Base-by-base conservation (phyloP, 2,329 filamentous ascomycete species). In the Aspergillus tanneri region DNA sequence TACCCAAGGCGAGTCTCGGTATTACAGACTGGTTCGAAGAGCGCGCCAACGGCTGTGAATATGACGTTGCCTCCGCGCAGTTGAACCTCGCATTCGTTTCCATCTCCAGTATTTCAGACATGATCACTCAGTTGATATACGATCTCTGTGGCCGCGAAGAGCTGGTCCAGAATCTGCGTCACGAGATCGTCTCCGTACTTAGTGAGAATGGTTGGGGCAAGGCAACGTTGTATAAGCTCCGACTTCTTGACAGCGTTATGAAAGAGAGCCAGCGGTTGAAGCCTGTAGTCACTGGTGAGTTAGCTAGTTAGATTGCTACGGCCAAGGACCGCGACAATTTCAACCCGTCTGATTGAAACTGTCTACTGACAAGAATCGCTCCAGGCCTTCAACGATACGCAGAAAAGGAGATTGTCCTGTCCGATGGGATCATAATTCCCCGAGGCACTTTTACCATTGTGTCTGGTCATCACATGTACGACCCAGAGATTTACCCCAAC, bases 241-340 rank as follows among this genome's bases (percentile, higher is more conserved):
- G 67, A 49, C 58, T 73, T 1, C 49, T 75, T 50, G 72, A 75
- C 53, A 75, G 72, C 41, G 62, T 68, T 1, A 53, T 75, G 48
- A 74, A 74, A 41, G 72, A 75, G 52, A 59, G 46, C 5, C 65
- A 67, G 40, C 58, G 72, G 3, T 19, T 67, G 19, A 65, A 64
- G 23, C 63, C 63, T n/a, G n/a, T n/a, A n/a, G n/a, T n/a, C n/a
- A n/a, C n/a, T n/a, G n/a, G n/a, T n/a, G n/a, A n/a, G n/a, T n/a
- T n/a, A n/a, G n/a, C n/a, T n/a, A n/a, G n/a, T n/a, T n/a, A n/a
- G n/a, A n/a, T n/a, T n/a, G n/a, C n/a, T n/a, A n/a, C n/a, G n/a
- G n/a, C n/a, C n/a, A n/a, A n/a, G n/a, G n/a, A n/a, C n/a, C n/a
- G n/a, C n/a, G n/a, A n/a, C n/a, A n/a, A n/a, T n/a, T n/a, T n/a